Evolutionary conservation across 805 yeast genomes (phyloP), one percentile per base, ranked within the genome.

Genomic region (Priceomyces haplophilus): DNA sequence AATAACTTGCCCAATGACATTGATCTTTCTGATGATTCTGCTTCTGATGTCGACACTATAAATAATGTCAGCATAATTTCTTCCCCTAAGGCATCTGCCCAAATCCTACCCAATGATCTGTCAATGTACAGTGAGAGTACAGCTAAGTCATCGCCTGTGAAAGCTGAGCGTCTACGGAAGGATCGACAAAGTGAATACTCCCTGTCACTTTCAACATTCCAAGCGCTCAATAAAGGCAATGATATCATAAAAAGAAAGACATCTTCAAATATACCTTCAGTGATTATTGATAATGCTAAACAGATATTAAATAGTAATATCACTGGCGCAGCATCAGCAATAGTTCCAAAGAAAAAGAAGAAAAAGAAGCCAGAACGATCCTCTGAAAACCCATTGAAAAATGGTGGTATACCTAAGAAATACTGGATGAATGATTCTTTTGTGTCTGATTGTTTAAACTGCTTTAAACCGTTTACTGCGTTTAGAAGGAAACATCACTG

Each of bases 401-500:
- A 56, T 33, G 76, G 76, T 31, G 81, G 84, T 1, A 72, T 83
- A 3, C 81, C 85, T 2, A 77, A 78, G 45, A 91, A 88, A 56
- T 91, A 88, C 59, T 91, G 99, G 99, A 83, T 91, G 88, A 88
- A 90, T 54, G 97, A 91, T 65, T 86, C 91, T 33, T 86, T 88
- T 45, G 96, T 95, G 0, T 78, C 83, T 7, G 93, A 88, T 48
- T 91, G 99, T 56, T 80, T 88, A 44, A 75, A 83, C 12, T 91
- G 98, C 61, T 87, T 85, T 43, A 75, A 81, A 42, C 78, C 80
- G 3, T 91, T 91, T 57, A 79, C 85, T 1, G 85, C 97, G 0
- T 90, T 89, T 64, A 69, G 97, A 59, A 72, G 99, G 51, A 85
- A 87, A 50, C 99, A 91, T 59, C 99, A 91, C 62, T 91, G 99